These are phyloP conservation scores for Pseudocercospora musae DNA, from an alignment of 2,329 filamentous ascomycete genomes.

Conservation along the genomic window DNA sequence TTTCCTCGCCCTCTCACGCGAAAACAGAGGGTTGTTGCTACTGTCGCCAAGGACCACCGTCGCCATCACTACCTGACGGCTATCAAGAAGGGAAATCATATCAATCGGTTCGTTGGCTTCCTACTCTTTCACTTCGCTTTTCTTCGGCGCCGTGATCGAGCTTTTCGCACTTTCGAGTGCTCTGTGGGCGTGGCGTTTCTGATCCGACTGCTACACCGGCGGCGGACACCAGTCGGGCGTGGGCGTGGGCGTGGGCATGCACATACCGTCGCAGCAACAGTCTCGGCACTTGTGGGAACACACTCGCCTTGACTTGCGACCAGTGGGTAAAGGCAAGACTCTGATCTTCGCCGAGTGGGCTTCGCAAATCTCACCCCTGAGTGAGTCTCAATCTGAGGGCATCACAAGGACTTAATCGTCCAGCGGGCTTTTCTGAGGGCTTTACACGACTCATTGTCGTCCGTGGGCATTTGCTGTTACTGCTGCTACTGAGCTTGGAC, in stretches of 20 bases:
- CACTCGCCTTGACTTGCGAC: slow-evolving; percentile 44
- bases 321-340: slow-evolving; percentile 42
- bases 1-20: background rate
- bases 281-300: slow-evolving; percentile 54
- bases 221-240: slow-evolving; percentile 21
- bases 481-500: slow-evolving; percentile 41
- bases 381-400: slow-evolving; percentile 35
- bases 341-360: slow-evolving; percentile 34
- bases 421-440: slow-evolving; percentile 37
- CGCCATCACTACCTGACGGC: slow-evolving; percentile 8
- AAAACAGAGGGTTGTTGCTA: slow-evolving; percentile 16
- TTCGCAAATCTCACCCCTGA: slow-evolving; percentile 27
- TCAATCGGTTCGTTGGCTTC: slow-evolving; percentile 30
- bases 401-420: slow-evolving; percentile 28
- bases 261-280: slow-evolving; percentile 26
- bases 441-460: slow-evolving; percentile 31
- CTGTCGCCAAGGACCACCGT: slow-evolving; percentile 4
- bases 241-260: slow-evolving; percentile 29
- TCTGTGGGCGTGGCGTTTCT: slow-evolving; percentile 24
- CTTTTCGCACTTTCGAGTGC: slow-evolving; percentile 21
- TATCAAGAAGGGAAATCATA: slow-evolving; percentile 5
- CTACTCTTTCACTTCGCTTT: slow-evolving; percentile 26
- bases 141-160: slow-evolving; percentile 28
- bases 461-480: slow-evolving; percentile 35
- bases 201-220: slow-evolving; percentile 19